phyloP scores from a whole-genome alignment of 495 filamentous ascomycete species.

The Podospora sp. region DNA sequence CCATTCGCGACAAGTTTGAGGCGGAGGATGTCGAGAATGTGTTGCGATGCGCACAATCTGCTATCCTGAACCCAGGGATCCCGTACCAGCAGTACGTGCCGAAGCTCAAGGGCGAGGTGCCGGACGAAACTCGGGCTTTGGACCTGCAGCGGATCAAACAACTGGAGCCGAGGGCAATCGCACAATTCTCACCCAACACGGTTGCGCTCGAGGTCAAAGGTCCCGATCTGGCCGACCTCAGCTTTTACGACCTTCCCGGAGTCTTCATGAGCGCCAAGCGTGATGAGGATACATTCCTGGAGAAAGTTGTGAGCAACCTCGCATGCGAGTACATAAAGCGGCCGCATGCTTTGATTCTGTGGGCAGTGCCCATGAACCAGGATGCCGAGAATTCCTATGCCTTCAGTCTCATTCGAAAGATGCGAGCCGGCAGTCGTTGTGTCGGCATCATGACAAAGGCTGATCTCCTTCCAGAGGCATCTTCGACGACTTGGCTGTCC shows the following conservation, averaged over 20 bases:
- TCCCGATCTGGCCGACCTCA: conserved; percentile 66
- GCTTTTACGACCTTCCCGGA: conserved; percentile 81
- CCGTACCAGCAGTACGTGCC: conserved; percentile 53
- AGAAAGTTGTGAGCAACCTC: conserved; percentile 67
- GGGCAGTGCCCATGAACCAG: conserved; percentile 73
- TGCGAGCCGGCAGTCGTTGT: conserved; percentile 62
- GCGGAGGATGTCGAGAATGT: conserved; percentile 57
- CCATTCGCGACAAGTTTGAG: conserved; percentile 42
- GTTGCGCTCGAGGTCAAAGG: conserved; percentile 73
- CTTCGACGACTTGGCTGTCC: conserved; percentile 52
- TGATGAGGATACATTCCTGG: conserved; percentile 64
- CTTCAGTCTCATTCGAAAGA: conserved; percentile 59
- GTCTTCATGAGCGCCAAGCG: conserved; percentile 69
- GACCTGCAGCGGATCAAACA: conserved; percentile 32
- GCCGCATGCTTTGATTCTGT: conserved; percentile 68
- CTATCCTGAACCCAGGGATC: conserved; percentile 63
- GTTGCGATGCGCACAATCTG: conserved; percentile 70
- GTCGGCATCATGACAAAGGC: conserved; percentile 83
- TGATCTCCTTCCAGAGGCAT: conserved; percentile 58
- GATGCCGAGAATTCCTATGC: conserved; percentile 75
- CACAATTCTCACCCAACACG: conserved; percentile 77
- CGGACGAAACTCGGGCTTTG: conserved; percentile 37
- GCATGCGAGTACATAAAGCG: conserved; percentile 67
- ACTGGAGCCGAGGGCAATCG: conserved; percentile 44
- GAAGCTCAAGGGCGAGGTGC: conserved; percentile 32